Evolutionary conservation across 352 stramenopile genomes (phyloP), one percentile per base, ranked within the genome.

Genomic region (Phytopythium delawarense): DNA sequence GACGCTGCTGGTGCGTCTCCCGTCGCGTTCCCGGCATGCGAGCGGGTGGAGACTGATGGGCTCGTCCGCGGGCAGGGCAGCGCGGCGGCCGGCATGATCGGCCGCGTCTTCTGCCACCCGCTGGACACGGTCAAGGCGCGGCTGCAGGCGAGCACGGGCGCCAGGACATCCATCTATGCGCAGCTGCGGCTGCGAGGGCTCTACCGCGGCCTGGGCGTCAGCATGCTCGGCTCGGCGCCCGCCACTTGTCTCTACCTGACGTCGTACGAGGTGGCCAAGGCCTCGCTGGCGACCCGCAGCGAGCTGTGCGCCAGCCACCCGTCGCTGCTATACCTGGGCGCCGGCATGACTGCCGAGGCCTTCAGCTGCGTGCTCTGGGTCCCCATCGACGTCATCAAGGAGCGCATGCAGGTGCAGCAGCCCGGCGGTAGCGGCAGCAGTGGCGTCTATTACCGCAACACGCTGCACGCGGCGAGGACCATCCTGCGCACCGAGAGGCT

Each of bases 341-440:
- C 80, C 0, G 85, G 85, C 9, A 90, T 94, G 75, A 42, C 87
- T 8, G 85, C 85, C 3, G 85, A 94, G 60, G 79, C 83, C 18
- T 35, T 92, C 20, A 92, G 93, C 61, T 99, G 97, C 67, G 84
- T 99, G 35, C 75, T 99, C 21, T 99, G 96, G 80, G 96, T 99
- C n/a, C 97, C 97, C n/a, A 96, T 99, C 34, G 97, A 99, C 68
- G 97, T 99, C 39, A 88, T 99, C 37, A 99, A 99, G 69, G 97
- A 99, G 75, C 87, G 97, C 60, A 90, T 99, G 80, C 97, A 99
- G 85, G 92, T 99, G 30, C 96, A 98, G 16, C 62, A 72, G n/a
- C 25, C 62, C 4, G 49, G 37, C 8, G 23, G 39, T 0, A 46
- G 13, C 2, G 45, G 48, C 21, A 70, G 76, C 30, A 40, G 9